Base-by-base conservation (phyloP, 306 rosid genomes). In the Benincasa hispida region DNA sequence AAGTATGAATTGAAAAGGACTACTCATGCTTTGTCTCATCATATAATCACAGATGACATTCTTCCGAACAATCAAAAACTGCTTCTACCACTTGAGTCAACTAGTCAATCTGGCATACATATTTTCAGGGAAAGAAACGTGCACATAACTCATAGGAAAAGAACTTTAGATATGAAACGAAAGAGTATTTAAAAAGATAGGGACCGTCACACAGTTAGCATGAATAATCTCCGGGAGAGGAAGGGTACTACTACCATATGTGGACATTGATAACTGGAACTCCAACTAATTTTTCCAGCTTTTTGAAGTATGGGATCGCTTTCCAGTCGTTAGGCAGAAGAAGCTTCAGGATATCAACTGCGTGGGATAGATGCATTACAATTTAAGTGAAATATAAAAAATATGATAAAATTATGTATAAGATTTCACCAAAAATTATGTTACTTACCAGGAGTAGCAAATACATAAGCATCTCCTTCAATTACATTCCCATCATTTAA, bases 211-310 rank as follows among this genome's bases (percentile, higher is more conserved):
- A 69, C 11, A 45, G 19, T 17, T n/a, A 69, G 22, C 55, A 14
- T 17, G 15, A 8, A 27, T 27, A 6, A 25, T 48, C 59, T 5
- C 8, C 32, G 66, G 34, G 70, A 67, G 72, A 35, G 45, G 9
- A 41, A 72, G 25, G 50, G 34, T 25, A 24, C 78, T 74, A 84
- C 89, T 53, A 94, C 98, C 98, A 94, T 85, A 94, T 91, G 75
- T 94, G 98, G 77, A 94, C 89, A 78, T 94, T 94, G 77, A 94
- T 91, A 80, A 94, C 98, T 0, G 97, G 98, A 80, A 94, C 98
- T 75, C 98, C 98, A 67, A 94, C 92, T 74, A 94, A 78, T 85
- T 94, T 94, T 18, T 91, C 93, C 86, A 94, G 77, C 87, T 87
- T 91, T 89, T 90, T 91, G 86, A 94, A 94, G 88, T 91, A 91